Evolutionary conservation across 495 filamentous ascomycete species (phyloP), one percentile per base, ranked within the genome.

Genomic region (Peziza echinospora): DNA sequence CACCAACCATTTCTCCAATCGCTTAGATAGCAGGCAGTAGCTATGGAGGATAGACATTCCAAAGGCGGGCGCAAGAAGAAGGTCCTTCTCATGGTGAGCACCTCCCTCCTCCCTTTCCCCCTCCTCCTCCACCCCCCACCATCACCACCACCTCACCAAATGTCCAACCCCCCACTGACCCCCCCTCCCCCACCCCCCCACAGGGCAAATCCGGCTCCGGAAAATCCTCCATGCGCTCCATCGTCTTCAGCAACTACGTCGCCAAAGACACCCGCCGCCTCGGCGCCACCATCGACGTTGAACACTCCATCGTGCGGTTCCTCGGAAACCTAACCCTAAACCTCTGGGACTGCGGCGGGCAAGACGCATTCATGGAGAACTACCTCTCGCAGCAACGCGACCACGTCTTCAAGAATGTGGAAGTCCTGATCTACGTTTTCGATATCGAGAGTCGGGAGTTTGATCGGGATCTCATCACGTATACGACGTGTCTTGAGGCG

Each of bases 351-450:
- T 97, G 89, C 60, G 89, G 89, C 64, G 81, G 81, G 78, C 89
- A 97, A 72, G 91, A 94, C 60, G 86, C 86, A 21, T 97, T 96
- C 63, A 91, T 92, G 71, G 89, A 94, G 62, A 93, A 86, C 56
- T 97, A 94, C 63, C 82, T 97, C 47, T 77, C 80, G 10, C 80
- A 84, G 46, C 89, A 97, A 64, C 84, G 86, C 34, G 73, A 80
- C 47, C 87, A 94, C 66, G 87, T 96, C 64, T 97, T 97, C 70
- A 78, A 76, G 56, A 84, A 84, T 63, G 89, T 97, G 46, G 89
- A 86, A 17, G 87, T 96, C 49, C 71, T 97, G 9, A 97, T 97
- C 66, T 97, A 94, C 67, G 91, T 97, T 58, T 97, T 97, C 64
- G 89, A 97, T 60, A 87, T 94, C 50, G 89, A 94, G 60, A 91